Base-by-base conservation (phyloP, 768 basidiomycete genomes). In the Trametes elegans region DNA sequence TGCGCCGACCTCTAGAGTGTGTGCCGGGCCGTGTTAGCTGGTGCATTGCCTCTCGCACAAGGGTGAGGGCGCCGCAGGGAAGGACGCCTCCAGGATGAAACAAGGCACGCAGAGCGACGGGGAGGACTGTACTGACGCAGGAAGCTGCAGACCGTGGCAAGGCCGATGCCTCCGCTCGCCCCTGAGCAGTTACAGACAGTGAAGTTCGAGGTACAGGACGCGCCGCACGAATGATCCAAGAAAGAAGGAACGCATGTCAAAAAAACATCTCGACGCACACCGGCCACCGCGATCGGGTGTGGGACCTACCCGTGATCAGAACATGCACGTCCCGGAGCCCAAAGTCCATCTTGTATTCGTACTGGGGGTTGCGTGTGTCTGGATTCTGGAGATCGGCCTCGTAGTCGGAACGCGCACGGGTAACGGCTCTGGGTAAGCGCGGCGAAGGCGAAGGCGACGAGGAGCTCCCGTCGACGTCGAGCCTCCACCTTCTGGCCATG, bases 121-220 rank as follows among this genome's bases (percentile, higher is more conserved):
- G 34, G 35, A 41, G 14, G 24, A 16, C 38, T 32, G 24, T 38
- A 71, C 74, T 64, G 54, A 83, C 86, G 74, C 28, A 84, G 74
- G 64, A 83, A 90, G 0, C 79, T 64, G 11, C 73, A 73, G 14
- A 76, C 74, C 3, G 83, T 86, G 61, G 80, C 83, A 0, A 87
- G 72, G 8, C 88, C 88, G 31, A 91, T 90, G 0, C 86, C 88
- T 3, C 88, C 87, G 60, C 83, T 87, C 2, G 87, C 87, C 44
- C 88, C 88, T 84, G 65, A 16, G 16, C n/a, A n/a, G n/a, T n/a
- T n/a, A n/a, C n/a, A n/a, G n/a, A n/a, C n/a, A n/a, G n/a, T n/a
- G n/a, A n/a, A n/a, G n/a, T n/a, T n/a, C n/a, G n/a, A n/a, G n/a
- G n/a, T n/a, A n/a, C n/a, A n/a, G n/a, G n/a, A n/a, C n/a, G n/a